Evolutionary conservation across 1,284 basidiomycete species (phyloP), one percentile per base, ranked within the genome.

Genomic region (Coniferiporia sulphurascens): DNA sequence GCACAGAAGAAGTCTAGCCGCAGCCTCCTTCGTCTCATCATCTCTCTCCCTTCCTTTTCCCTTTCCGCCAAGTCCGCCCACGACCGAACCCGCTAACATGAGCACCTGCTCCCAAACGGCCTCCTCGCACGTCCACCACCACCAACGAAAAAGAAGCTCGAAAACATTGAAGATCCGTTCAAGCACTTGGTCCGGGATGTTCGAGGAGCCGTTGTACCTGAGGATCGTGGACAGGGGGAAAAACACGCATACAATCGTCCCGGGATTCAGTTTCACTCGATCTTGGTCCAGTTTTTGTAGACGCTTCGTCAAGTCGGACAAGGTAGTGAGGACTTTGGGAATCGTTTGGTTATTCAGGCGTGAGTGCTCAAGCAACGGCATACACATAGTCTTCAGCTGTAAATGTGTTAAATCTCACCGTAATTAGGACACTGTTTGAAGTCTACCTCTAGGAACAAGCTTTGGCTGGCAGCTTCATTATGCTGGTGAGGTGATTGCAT

Each of bases 161-260:
- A 96, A 74, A 4, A 82, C 73, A n/a, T 76, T 66, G 62, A 96
- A 77, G 27, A 93, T 73, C 59, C 82, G 83, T 70, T 95, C 91
- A 55, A 96, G 75, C 22, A 93, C 74, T 64, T 84, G 84, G 68
- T 95, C 89, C 7, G 93, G 90, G 43, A 95, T 85, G 8, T 78
- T 72, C 2, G 78, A 67, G 8, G 86, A 80, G 7, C 77, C 64
- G 67, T 93, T 90, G 35, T 89, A 84, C 54, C 87, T 85, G 21
- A 97, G 78, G 52, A 95, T 83, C 27, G 85, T 83, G 0, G 92
- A 91, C 58, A 97, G 70, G 1, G 95, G 95, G 65, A 93, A 90
- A 73, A 95, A 91, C 36, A 86, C 75, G 71, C 97, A 98, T 55
- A 88, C 87, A 49, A 93, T 82, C 45, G 94, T 77, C n/a, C 82